phyloP scores from a whole-genome alignment of 495 filamentous ascomycete species.

The Podospora appendiculata region DNA sequence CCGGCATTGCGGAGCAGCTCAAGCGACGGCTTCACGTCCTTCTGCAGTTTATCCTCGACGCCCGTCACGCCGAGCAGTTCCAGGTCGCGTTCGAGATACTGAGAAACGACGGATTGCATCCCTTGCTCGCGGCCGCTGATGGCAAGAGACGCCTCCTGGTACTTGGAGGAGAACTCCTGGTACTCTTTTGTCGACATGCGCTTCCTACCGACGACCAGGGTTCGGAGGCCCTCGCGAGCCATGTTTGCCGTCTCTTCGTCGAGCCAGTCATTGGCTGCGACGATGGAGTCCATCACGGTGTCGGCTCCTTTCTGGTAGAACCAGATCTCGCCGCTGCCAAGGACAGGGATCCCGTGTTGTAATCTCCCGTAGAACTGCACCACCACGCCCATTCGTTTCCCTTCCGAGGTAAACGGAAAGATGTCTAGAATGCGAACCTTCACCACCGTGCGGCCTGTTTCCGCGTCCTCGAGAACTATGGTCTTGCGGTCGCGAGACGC shows the following conservation, averaged over 20 bases:
- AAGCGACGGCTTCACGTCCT: constrained; percentile 87
- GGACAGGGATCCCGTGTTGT: constrained; percentile 28
- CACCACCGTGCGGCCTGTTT: constrained; percentile 68
- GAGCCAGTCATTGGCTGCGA: constrained; percentile 93
- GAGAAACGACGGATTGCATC: constrained; percentile 70
- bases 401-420: constrained; percentile 96
- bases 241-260: constrained; percentile 98
- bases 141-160: constrained; percentile 72
- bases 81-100: constrained; percentile 79
- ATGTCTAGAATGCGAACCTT: constrained; percentile 87
- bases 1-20: constrained; percentile 95
- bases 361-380: constrained; percentile 64
- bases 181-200: constrained; percentile 69
- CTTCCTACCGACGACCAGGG: constrained; percentile 87
- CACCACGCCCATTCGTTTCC: constrained; percentile 98
- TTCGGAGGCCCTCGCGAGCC: constrained; percentile 92
- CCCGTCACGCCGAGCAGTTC: constrained; percentile 94
- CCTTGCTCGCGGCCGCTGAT: constrained; percentile 70
- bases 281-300: constrained; percentile 92
- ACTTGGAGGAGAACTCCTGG: constrained; percentile 63
- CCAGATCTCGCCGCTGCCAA: constrained; percentile 71
- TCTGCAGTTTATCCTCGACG: constrained; percentile 93
- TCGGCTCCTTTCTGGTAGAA: constrained; percentile 99
- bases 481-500: constrained; percentile 77
- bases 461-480: constrained; percentile 74